phyloP scores from a whole-genome alignment of 495 filamentous ascomycete genomes.

The Penicillium diatomitis region DNA sequence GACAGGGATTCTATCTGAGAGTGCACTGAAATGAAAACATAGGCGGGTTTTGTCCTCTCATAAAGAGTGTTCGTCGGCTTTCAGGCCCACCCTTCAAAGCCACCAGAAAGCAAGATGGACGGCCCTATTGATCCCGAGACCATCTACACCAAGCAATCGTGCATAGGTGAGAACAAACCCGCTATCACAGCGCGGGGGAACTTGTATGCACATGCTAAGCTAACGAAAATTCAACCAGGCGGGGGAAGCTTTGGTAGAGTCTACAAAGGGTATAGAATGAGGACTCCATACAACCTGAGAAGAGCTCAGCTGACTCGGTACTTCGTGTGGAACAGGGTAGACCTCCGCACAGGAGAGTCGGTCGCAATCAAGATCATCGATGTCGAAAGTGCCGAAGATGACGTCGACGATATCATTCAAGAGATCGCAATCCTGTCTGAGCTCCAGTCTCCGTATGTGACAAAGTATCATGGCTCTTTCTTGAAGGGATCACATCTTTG shows the following conservation, averaged over 20 bases:
- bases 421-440: slow-evolving; percentile 95
- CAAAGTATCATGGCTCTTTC: slow-evolving; percentile 93
- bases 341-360: slow-evolving; percentile 73
- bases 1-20: no score
- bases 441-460: slow-evolving; percentile 88
- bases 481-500: slow-evolving; percentile 91
- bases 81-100: not conserved
- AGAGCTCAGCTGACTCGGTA: not conserved
- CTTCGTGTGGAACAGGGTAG: slow-evolving; percentile 45
- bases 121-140: slow-evolving; percentile 66
- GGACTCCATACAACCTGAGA: not conserved
- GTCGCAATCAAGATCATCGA: slow-evolving; percentile 97
- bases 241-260: slow-evolving; percentile 94
- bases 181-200: no score
- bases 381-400: slow-evolving; percentile 95
- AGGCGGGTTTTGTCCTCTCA: no score
- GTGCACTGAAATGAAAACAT: no score
- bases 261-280: slow-evolving; percentile 69
- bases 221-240: slow-evolving; percentile 21
- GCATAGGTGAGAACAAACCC: slow-evolving; percentile 59
- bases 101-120: slow-evolving; percentile 24
- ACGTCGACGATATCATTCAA: slow-evolving; percentile 97
- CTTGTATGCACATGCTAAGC: no score
- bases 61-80: not conserved
- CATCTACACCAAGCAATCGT: slow-evolving; percentile 86